Evolutionary conservation across 1,284 basidiomycete species (phyloP).

Genomic region (Sanghuangporus weigelae): DNA sequence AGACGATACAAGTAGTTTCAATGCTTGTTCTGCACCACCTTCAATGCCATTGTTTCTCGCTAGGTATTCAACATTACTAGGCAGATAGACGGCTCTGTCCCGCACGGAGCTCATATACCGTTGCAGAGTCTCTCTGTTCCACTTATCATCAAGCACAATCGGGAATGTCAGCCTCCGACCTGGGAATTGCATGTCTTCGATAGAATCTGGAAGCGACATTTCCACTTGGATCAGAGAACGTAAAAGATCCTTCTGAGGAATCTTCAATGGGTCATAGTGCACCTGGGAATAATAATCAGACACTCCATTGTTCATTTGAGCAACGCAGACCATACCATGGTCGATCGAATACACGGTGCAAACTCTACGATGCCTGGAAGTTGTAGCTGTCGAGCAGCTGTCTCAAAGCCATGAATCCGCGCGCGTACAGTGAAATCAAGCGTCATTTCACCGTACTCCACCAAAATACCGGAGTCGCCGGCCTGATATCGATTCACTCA

Average conservation of each 20-base stretch:
- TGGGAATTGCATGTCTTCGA: slow-evolving; percentile 40
- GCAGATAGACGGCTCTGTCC: slow-evolving; percentile 59
- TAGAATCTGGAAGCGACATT: slow-evolving; percentile 33
- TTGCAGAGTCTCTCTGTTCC: slow-evolving; percentile 49
- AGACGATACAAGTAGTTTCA: slow-evolving; percentile 40
- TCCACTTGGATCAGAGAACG: slow-evolving; percentile 34
- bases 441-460: slow-evolving; percentile 51
- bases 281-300: slow-evolving; percentile 31
- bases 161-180: slow-evolving; percentile 55
- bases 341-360: slow-evolving; percentile 53
- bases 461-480: slow-evolving; percentile 50
- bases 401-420: slow-evolving; percentile 52
- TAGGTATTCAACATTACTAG: slow-evolving; percentile 64
- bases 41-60: slow-evolving; percentile 57
- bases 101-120: slow-evolving; percentile 53
- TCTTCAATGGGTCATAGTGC: slow-evolving; percentile 41
- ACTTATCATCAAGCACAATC: slow-evolving; percentile 57
- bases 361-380: slow-evolving; percentile 39
- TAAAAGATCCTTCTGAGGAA: slow-evolving; percentile 39
- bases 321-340: slow-evolving; percentile 36
- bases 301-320: not conserved
- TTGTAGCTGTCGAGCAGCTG: slow-evolving; percentile 29
- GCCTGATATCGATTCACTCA: slow-evolving; percentile 30
- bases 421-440: slow-evolving; percentile 48
- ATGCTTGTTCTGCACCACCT: slow-evolving; percentile 41